These are phyloP conservation scores for Teratosphaeria pseudoeucalypti DNA, from an alignment of 2,329 filamentous ascomycete species.

Conservation along the genomic window DNA sequence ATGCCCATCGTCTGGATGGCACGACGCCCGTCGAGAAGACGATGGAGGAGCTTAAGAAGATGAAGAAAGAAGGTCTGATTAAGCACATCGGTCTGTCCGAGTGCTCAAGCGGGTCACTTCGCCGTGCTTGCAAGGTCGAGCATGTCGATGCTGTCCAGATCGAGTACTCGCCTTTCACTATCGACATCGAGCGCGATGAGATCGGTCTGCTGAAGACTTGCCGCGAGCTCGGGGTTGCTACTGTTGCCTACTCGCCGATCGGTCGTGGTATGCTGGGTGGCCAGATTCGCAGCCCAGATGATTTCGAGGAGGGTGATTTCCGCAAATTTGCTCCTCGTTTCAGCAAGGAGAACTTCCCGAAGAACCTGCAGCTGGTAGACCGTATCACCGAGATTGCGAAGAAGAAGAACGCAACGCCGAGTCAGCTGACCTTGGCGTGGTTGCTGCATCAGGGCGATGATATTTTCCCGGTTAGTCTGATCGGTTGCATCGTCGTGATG, in stretches of 20 bases:
- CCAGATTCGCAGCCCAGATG: constrained; percentile 33
- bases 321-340: constrained; percentile 41
- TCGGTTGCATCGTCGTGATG: not conserved
- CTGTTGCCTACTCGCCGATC: constrained; percentile 51
- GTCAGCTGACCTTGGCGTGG: constrained; percentile 55
- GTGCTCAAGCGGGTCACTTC: constrained; percentile 39
- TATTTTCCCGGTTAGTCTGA: constrained; percentile 43
- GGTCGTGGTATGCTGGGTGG: constrained; percentile 48
- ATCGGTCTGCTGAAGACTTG: constrained; percentile 44
- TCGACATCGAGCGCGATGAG: constrained; percentile 47
- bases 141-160: constrained; percentile 44
- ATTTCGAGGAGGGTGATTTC: constrained; percentile 41
- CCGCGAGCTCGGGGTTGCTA: constrained; percentile 47
- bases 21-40: constrained; percentile 40
- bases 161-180: constrained; percentile 40
- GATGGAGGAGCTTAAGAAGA: constrained; percentile 38
- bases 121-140: constrained; percentile 41
- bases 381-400: constrained; percentile 40
- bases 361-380: constrained; percentile 47
- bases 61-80: constrained; percentile 46
- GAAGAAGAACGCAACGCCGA: constrained; percentile 45
- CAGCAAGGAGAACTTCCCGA: constrained; percentile 42
- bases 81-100: constrained; percentile 48
- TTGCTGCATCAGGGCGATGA: constrained; percentile 47
- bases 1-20: constrained; percentile 32